Evolutionary conservation across 2,329 filamentous ascomycete genomes (phyloP).

Genomic region (Microascus cirrosus): DNA sequence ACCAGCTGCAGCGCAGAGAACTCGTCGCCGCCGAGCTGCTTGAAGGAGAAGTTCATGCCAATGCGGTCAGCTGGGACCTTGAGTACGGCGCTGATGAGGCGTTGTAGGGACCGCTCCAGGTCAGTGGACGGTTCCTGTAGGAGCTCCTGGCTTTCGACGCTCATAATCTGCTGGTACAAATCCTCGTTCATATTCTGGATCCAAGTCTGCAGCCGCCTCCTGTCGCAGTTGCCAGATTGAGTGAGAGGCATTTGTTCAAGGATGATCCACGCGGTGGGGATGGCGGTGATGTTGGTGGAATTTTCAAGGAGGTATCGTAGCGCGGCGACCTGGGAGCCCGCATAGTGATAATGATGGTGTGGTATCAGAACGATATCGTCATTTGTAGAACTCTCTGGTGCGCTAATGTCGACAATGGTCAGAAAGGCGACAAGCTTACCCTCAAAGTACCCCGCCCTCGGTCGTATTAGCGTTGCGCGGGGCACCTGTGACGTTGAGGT

Average conservation of each 20-base stretch:
- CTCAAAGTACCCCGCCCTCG: conserved; percentile 38
- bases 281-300: conserved; percentile 15
- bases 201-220: conserved; percentile 38
- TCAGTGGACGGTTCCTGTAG: conserved; percentile 21
- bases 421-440: conserved; percentile 36
- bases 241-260: conserved; percentile 33
- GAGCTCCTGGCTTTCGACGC: conserved; percentile 24
- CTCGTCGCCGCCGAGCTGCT: conserved; percentile 26
- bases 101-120: conserved; percentile 26
- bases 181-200: conserved; percentile 39
- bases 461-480: conserved; percentile 29
- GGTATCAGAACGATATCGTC: conserved; percentile 20
- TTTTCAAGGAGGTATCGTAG: conserved; percentile 23
- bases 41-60: conserved; percentile 28
- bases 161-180: conserved; percentile 31
- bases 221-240: conserved; percentile 25
- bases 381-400: not conserved
- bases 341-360: conserved; percentile 24
- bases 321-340: conserved; percentile 26
- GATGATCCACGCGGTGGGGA: conserved; percentile 36
- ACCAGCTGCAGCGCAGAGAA: conserved; percentile 25
- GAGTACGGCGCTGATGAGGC: conserved; percentile 24
- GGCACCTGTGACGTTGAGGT: conserved; percentile 26
- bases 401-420: conserved; percentile 17
- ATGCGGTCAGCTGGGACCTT: conserved; percentile 25